phyloP scores from a whole-genome alignment of 2,329 filamentous ascomycete genomes.

The Periglandula ipomoeae region DNA sequence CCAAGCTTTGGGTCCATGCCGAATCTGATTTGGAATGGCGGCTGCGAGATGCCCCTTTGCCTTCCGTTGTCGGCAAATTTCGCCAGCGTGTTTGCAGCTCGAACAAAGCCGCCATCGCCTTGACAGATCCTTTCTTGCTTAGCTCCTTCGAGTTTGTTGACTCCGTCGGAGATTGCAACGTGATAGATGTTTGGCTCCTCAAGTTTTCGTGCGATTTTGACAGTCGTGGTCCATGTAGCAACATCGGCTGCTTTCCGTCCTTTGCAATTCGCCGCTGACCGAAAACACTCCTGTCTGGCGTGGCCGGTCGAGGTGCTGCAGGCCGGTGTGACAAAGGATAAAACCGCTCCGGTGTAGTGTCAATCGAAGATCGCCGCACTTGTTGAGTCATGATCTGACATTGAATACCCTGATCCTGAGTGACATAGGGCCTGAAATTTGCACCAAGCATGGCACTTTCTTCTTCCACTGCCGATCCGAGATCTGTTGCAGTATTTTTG shows the following conservation, averaged over 20 bases:
- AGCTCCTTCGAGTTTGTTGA: conserved; percentile 13
- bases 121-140: conserved; percentile 28
- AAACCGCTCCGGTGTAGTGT: conserved; percentile 16
- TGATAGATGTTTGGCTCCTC: conserved; percentile 4
- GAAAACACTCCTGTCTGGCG: not conserved
- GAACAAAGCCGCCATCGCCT: conserved; percentile 43
- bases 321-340: conserved; percentile 11
- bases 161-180: conserved; percentile 1
- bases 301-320: not conserved
- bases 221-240: conserved; percentile 5
- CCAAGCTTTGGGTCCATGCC: conserved; percentile 1
- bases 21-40: conserved; percentile 8
- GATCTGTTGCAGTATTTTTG: not conserved
- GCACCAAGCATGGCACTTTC: not conserved
- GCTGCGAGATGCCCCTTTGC: not conserved
- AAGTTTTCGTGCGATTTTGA: conserved; percentile 10
- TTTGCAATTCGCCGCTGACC: not conserved
- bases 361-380: conserved; percentile 8
- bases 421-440: not conserved
- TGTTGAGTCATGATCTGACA: conserved; percentile 2
- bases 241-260: conserved; percentile 5
- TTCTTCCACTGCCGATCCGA: not conserved
- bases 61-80: not conserved
- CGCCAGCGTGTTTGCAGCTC: conserved; percentile 23
- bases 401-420: conserved; percentile 5